These are phyloP conservation scores for Azolla pinnata DNA, from an alignment of 75 land plant genomes.

Conservation along the genomic window DNA sequence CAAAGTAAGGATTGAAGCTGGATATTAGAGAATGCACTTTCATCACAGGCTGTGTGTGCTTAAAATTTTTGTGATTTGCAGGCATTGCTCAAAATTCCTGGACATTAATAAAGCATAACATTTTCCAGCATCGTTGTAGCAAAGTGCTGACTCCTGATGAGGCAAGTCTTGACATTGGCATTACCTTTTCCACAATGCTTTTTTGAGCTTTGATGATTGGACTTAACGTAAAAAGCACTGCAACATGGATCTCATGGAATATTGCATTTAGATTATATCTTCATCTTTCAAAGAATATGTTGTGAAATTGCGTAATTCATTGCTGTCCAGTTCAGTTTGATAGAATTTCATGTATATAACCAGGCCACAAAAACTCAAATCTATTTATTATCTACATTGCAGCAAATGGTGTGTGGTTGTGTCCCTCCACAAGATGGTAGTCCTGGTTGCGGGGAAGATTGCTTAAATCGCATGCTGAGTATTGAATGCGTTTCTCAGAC, in stretches of 20 bases:
- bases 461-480: slow-evolving; percentile 81
- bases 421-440: slow-evolving; percentile 51
- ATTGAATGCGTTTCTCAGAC: slow-evolving; percentile 78
- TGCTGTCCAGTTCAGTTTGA: no score
- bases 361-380: no score
- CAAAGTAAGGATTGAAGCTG: slow-evolving; percentile 23
- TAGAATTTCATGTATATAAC: no score
- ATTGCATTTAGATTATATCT: no score
- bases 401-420: slow-evolving; percentile 92
- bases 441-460: slow-evolving; percentile 72
- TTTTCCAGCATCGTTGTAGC: slow-evolving; percentile 61
- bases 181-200: no score
- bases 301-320: no score
- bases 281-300: no score
- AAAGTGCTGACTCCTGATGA: slow-evolving; percentile 74
- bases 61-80: neutral
- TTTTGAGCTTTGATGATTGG: no score
- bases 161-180: slow-evolving; percentile 33
- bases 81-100: slow-evolving; percentile 28
- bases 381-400: no score
- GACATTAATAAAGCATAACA: slow-evolving; percentile 50
- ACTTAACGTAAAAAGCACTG: no score
- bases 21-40: neutral
- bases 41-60: neutral
- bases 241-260: no score